Evolutionary conservation across 345 rosid genomes (phyloP), one percentile per base, ranked within the genome.

Genomic region (Rhizophora mangle): DNA sequence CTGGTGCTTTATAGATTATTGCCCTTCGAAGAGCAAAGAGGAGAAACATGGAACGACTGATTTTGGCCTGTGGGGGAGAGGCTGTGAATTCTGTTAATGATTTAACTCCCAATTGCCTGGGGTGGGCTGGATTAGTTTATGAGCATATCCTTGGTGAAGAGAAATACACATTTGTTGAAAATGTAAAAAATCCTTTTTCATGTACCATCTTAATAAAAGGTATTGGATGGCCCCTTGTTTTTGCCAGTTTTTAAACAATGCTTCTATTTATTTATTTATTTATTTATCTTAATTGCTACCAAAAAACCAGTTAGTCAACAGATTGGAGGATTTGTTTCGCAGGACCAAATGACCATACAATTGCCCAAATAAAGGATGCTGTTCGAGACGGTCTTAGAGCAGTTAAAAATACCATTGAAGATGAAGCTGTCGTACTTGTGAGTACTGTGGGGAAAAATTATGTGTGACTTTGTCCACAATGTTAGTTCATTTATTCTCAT

Each of bases 341-440:
- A 95, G 99, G 99, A 69, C 99, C 97, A 56, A 95, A 92, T 71
- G 99, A 92, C 75, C 99, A 95, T 70, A 91, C 97, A 59, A 92
- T 92, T 84, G 96, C 97, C 58, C 97, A 95, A 87, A 95, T 95
- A 64, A 95, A 95, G 82, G 99, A 92, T 72, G 96, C 97, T 74
- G 92, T 92, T 49, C 93, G 97, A 27, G 98, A 96, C 86, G 99
- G 99, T 62, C 80, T 96, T 61, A 86, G 97, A 81, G 87, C 98
- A 49, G 98, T 96, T 5, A 96, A 96, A 83, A 96, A 96, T 72
- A 89, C 98, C 20, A 72, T 92, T 62, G 99, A 96, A 82, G 98
- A 96, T 81, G 96, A 96, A 80, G 88, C 91, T 24, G 86, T 90
- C 43, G 85, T 96, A 51, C 81, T 96, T 78, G 99, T 92, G 80